Conservation (phyloP, 2,329 filamentous ascomycete genomes). For the Curvularia hawaiiensis region DNA sequence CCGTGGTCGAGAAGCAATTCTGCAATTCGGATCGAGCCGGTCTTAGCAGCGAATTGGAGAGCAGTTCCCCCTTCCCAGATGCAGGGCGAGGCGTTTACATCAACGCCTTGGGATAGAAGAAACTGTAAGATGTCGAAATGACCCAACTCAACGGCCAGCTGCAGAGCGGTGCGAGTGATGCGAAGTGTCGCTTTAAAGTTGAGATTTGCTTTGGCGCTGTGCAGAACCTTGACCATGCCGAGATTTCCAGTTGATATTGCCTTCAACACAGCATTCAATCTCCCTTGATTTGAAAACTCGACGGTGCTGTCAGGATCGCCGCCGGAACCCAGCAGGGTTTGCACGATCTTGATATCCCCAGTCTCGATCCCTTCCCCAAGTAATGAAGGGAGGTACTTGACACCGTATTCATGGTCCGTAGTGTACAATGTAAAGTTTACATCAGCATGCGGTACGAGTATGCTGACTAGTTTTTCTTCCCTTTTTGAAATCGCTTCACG, state of each 20-base stretch:
- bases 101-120: conserved; percentile 4
- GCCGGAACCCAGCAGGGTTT: neutral
- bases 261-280: neutral
- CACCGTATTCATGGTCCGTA: fast-evolving
- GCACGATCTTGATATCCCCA: neutral
- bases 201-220: neutral
- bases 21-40: conserved; percentile 13
- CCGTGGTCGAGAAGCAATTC: neutral
- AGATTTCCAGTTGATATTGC: conserved; percentile 2
- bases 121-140: conserved; percentile 12
- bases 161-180: conserved; percentile 14
- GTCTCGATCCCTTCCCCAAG: neutral
- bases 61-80: conserved; percentile 14
- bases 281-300: neutral
- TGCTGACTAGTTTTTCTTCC: neutral
- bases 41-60: conserved; percentile 19
- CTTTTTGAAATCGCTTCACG: neutral
- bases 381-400: neutral
- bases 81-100: conserved; percentile 5
- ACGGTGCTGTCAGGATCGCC: neutral
- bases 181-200: conserved; percentile 7
- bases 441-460: neutral
- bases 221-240: neutral
- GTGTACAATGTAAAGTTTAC: neutral
- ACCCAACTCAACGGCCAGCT: conserved; percentile 13